phyloP scores from a whole-genome alignment of 352 stramenopile genomes.

The Phytophthora crassamura region DNA sequence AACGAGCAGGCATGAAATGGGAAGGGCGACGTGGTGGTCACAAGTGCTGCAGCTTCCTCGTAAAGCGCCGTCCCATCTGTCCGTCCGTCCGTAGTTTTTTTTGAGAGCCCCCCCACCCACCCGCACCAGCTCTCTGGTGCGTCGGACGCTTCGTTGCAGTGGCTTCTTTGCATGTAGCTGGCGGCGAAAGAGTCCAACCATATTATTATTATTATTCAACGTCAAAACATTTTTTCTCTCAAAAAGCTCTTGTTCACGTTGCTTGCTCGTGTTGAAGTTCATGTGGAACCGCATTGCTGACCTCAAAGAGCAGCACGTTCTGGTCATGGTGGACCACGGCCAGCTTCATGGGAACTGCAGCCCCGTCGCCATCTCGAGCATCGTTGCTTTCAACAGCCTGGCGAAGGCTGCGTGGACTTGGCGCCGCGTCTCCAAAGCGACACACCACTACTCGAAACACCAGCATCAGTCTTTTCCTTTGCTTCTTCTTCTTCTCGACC shows the following conservation, averaged over 20 bases:
- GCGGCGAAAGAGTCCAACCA: conserved; percentile 27
- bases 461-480: conserved; percentile 51
- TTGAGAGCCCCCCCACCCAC: conserved; percentile 21
- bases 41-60: conserved; percentile 54
- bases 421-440: conserved; percentile 49
- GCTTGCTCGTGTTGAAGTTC: conserved; percentile 20
- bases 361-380: conserved; percentile 4
- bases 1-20: conserved; percentile 36
- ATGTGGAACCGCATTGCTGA: conserved; percentile 20
- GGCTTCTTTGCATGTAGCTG: conserved; percentile 20
- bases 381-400: conserved; percentile 13
- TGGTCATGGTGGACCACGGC: conserved; percentile 63
- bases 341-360: conserved; percentile 58
- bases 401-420: conserved; percentile 31
- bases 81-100: conserved; percentile 43
- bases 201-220: conserved; percentile 58
- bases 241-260: not conserved
- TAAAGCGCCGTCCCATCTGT: conserved; percentile 43
- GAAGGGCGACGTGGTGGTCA: conserved; percentile 44
- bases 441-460: conserved; percentile 67
- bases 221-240: conserved; percentile 32
- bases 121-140: conserved; percentile 14
- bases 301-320: conserved; percentile 72
- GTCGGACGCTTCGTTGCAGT: conserved; percentile 18
- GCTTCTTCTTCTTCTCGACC: conserved; percentile 33